A percentile compares a stretch with the other conserved stretches of the same genome.
Conservation (phyloP, 2,329 filamentous ascomycete genomes). For the Diaporthe vexans region DNA sequence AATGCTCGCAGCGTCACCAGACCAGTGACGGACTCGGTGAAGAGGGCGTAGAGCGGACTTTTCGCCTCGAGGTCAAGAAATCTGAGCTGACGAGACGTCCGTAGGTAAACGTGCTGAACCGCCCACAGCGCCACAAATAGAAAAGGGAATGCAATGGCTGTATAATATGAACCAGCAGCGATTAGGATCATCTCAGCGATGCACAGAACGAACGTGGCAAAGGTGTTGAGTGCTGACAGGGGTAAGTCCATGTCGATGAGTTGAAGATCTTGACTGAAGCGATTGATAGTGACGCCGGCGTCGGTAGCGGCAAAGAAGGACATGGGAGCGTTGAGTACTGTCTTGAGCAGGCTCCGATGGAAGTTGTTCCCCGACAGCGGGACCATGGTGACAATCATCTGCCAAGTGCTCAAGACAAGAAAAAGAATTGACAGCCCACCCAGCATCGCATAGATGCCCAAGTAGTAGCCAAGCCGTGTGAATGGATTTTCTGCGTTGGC, state of each 20-base stretch:
- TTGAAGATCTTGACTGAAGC: conserved; percentile 52
- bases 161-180: conserved; percentile 55
- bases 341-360: conserved; percentile 47
- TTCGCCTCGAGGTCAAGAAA: conserved; percentile 67
- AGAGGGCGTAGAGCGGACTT: conserved; percentile 62
- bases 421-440: conserved; percentile 45
- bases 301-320: conserved; percentile 53
- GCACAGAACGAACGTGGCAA: conserved; percentile 45
- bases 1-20: conserved; percentile 67
- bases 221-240: conserved; percentile 45
- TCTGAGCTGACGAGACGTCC: conserved; percentile 65
- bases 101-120: conserved; percentile 65
- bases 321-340: conserved; percentile 49
- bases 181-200: conserved; percentile 62
- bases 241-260: conserved; percentile 50
- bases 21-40: conserved; percentile 63
- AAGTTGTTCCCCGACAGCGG: conserved; percentile 46
- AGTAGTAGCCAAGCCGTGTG: conserved; percentile 51
- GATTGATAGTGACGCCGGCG: conserved; percentile 50
- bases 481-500: conserved; percentile 56
- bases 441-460: conserved; percentile 53
- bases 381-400: conserved; percentile 46
- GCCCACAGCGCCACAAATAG: conserved; percentile 56
- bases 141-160: conserved; percentile 59
- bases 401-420: conserved; percentile 7